These are phyloP conservation scores for Lycium barbarum DNA, from an alignment of 257 asterid species.

Conservation along the genomic window DNA sequence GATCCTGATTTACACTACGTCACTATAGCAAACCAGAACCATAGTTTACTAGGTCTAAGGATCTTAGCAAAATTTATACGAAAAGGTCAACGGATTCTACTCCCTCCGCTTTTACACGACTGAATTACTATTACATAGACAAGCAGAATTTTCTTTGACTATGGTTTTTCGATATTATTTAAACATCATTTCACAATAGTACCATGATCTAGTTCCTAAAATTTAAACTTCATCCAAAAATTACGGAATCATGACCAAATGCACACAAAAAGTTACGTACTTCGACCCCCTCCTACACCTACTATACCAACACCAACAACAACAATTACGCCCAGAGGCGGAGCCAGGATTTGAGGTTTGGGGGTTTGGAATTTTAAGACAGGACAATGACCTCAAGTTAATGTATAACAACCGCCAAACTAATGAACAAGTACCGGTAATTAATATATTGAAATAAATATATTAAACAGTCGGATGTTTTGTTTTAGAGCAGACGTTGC, in stretches of 20 bases:
- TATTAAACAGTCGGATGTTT: no score
- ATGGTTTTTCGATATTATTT: neutral
- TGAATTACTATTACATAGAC: constrained; percentile 4
- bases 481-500: no score
- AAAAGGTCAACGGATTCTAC: neutral
- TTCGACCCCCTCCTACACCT: neutral
- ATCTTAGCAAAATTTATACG: neutral
- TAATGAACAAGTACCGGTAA: no score
- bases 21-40: neutral
- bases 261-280: neutral
- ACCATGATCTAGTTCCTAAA: neutral
- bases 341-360: no score
- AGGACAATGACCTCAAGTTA: no score
- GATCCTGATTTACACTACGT: constrained; percentile 14
- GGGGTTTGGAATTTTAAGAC: no score
- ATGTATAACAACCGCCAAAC: no score
- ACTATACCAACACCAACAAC: neutral
- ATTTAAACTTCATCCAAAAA: neutral
- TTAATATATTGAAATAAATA: no score
- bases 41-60: neutral
- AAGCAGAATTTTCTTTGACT: neutral
- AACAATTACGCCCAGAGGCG: no score
- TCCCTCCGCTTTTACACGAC: neutral
- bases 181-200: no score
- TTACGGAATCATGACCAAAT: neutral